Evolutionary conservation across 768 basidiomycete species (phyloP).

Genomic region (Boletus reticulatus): DNA sequence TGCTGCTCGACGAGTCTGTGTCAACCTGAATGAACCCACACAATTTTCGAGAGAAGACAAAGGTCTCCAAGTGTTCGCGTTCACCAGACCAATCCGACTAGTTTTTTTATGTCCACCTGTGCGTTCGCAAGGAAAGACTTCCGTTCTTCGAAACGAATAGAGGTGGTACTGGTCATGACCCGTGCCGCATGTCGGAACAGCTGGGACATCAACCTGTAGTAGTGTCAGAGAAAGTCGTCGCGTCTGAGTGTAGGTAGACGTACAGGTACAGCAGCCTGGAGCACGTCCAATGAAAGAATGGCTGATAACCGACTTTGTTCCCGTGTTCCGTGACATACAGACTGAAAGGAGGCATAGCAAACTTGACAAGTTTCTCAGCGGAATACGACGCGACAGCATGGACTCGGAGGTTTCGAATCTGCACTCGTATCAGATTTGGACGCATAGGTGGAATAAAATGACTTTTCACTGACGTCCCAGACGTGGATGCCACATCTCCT

Average conservation of each 20-base stretch:
- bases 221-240: conserved; percentile 8
- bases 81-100: conserved; percentile 26
- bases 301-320: conserved; percentile 41
- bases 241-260: conserved; percentile 19
- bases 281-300: conserved; percentile 54
- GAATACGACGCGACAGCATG: conserved; percentile 66
- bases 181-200: conserved; percentile 38
- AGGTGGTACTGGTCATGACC: conserved; percentile 24
- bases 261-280: conserved; percentile 45
- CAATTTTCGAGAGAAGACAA: conserved; percentile 28
- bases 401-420: conserved; percentile 68
- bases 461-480: conserved; percentile 53
- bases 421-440: conserved; percentile 10
- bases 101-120: conserved; percentile 26
- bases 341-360: conserved; percentile 58
- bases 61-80: conserved; percentile 27
- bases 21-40: conserved; percentile 28
- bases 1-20: neutral
- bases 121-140: conserved; percentile 32
- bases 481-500: conserved; percentile 56
- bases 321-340: conserved; percentile 33
- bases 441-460: neutral
- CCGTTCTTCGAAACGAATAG: conserved; percentile 36
- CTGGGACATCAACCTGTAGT: conserved; percentile 41
- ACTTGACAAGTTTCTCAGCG: conserved; percentile 60